Conservation (phyloP, 352 stramenopile genomes). For the Pythium monospermum region DNA sequence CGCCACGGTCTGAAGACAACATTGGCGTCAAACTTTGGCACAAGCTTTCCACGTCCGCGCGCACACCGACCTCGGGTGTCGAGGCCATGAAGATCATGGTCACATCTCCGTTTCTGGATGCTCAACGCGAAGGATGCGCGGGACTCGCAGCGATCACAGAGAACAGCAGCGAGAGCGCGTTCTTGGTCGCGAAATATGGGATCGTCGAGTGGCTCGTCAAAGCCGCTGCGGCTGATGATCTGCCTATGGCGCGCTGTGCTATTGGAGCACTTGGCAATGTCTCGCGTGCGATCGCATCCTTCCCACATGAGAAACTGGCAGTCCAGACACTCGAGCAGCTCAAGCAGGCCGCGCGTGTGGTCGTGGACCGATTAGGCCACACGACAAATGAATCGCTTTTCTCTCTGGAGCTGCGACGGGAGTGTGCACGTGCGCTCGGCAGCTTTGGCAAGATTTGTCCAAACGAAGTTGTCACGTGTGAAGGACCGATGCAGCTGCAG, state of each 20-base stretch:
- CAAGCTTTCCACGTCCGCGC: conserved; percentile 38
- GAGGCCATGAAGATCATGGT: conserved; percentile 86
- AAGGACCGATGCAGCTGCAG: conserved; percentile 32
- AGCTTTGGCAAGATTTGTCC: conserved; percentile 48
- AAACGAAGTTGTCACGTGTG: conserved; percentile 22
- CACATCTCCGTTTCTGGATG: conserved; percentile 62
- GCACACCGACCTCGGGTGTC: conserved; percentile 59
- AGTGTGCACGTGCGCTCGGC: conserved; percentile 55
- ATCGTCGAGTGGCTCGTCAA: conserved; percentile 51
- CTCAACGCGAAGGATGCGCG: conserved; percentile 69
- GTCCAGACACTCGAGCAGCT: conserved; percentile 38
- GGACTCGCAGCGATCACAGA: conserved; percentile 68
- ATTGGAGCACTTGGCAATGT: conserved; percentile 69
- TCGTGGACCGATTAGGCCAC: conserved; percentile 42
- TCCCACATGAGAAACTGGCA: conserved; percentile 35
- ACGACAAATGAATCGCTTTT: conserved; percentile 45
- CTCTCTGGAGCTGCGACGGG: conserved; percentile 66
- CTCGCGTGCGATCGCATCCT: conserved; percentile 42
- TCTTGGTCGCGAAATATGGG: conserved; percentile 45
- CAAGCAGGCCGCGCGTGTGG: conserved; percentile 36
- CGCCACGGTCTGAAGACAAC: conserved; percentile 32
- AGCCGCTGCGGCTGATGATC: conserved; percentile 40
- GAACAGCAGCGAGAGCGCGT: conserved; percentile 49
- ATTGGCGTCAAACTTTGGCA: conserved; percentile 59
- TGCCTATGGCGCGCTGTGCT: conserved; percentile 64